Evolutionary conservation across 805 yeast species (phyloP).

Genomic region (Ogataea methylovora): DNA sequence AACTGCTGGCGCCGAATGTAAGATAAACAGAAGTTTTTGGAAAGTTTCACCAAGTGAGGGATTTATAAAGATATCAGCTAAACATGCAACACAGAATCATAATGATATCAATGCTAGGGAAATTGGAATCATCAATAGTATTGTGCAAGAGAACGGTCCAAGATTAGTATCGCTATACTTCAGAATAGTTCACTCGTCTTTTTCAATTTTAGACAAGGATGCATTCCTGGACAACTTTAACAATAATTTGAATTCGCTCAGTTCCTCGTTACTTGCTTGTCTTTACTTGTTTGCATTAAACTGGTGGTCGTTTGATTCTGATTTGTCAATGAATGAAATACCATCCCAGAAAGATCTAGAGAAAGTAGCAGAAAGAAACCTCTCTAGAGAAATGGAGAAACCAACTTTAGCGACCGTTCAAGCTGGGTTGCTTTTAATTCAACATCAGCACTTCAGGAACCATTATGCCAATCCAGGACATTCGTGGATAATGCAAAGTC

Average conservation of each 20-base stretch:
- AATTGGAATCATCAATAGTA: conserved; percentile 59
- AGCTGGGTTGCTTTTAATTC: conserved; percentile 23
- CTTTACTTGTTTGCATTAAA: conserved; percentile 73
- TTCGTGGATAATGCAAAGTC: conserved; percentile 19
- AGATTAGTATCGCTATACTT: conserved; percentile 56
- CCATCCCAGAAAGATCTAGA: conserved; percentile 10
- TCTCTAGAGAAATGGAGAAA: conserved; percentile 5
- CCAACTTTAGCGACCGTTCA: conserved; percentile 21
- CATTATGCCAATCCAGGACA: conserved; percentile 29
- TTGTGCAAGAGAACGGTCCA: conserved; percentile 75
- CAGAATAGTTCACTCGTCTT: conserved; percentile 71
- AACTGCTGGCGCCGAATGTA: conserved; percentile 1
- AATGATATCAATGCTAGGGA: not conserved
- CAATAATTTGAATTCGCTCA: conserved; percentile 68
- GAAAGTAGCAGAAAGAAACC: conserved; percentile 17
- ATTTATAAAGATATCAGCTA: conserved; percentile 3
- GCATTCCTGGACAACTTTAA: conserved; percentile 75
- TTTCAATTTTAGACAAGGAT: conserved; percentile 74
- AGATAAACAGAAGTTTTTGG: conserved; percentile 2
- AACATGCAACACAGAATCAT: not conserved
- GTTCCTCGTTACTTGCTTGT: conserved; percentile 76
- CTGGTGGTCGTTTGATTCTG: conserved; percentile 51
- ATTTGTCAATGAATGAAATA: conserved; percentile 4
- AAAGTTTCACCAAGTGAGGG: conserved; percentile 3
- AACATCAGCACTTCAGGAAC: conserved; percentile 23